Base-by-base conservation (phyloP, 1,284 basidiomycete genomes). In the Mrakiaceae sp. region DNA sequence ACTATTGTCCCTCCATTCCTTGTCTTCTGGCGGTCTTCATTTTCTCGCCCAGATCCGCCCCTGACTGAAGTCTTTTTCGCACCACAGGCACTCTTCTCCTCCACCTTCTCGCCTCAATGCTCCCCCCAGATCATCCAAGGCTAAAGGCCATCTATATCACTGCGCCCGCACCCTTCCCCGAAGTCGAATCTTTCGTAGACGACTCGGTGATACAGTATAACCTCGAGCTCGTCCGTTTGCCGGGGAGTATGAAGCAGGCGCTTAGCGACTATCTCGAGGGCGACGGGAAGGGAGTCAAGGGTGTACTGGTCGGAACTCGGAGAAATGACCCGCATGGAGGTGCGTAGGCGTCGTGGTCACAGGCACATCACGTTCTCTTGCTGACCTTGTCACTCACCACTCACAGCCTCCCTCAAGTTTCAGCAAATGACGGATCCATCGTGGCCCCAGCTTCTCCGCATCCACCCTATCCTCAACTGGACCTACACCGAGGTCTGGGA, bases 391-490 rank as follows among this genome's bases (percentile, higher is more conserved):
- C 4, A 42, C 7, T 47, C 5, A 7, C 8, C 9, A n/a, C n/a
- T 47, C n/a, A 11, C 58, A 71, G 71, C 72, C 69, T 84, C 78
- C 46, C 81, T 95, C 55, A 81, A 83, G 0, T 82, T 84, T 68
- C 81, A 85, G 58, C 87, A 87, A 69, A 86, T 83, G 70, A 95
- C 91, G 5, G 93, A 97, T 75, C 77, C 82, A 0, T 87, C 82
- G 62, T 98, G 95, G 95, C 94, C 95, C 4, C 74, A 77, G 3
- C 90, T 95, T 67, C 87, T 94, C 72, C 84, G 95, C 27, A 84
- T 98, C 43, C 95, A 98, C 74, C 95, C 96, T 0, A 90, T 98
- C 70, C 87, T 98, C 60, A 87, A 97, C 73, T 98, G 95, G 95
- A 80, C 83, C 0, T 98, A 98, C 75, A 73, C 77, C 2, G 85